These are phyloP conservation scores for Ottelia alismoides DNA, from an alignment of 106 monocot genomes.

Conservation along the genomic window DNA sequence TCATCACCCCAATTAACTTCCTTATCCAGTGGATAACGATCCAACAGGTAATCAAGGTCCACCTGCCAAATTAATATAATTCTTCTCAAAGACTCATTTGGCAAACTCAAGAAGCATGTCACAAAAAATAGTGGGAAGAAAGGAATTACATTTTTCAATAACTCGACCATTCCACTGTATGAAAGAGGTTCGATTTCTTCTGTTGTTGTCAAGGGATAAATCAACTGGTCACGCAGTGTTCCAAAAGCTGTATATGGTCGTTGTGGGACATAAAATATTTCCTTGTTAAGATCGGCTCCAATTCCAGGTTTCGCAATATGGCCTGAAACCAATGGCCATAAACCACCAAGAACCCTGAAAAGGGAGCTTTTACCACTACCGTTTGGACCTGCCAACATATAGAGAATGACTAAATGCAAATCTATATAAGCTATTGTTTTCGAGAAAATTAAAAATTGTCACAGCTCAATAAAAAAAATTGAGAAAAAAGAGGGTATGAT, in stretches of 20 bases:
- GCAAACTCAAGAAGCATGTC: neutral
- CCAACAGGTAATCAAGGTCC: conserved; percentile 91
- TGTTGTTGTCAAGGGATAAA: conserved; percentile 85
- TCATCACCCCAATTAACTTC: conserved; percentile 99
- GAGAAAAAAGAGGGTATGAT: too few relatives aligned
- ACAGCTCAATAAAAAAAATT: too few relatives aligned
- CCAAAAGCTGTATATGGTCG: conserved; percentile 97
- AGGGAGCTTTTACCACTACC: conserved; percentile 99
- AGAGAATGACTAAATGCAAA: conserved; percentile 6
- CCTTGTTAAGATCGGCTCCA: conserved; percentile 98
- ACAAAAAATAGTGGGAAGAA: neutral
- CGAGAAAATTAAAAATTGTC: too few relatives aligned
- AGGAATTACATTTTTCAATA: conserved; percentile 77
- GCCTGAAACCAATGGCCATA: conserved; percentile 94
- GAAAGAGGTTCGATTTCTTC: conserved; percentile 80
- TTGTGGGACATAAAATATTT: conserved; percentile 99
- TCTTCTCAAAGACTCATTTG: neutral
- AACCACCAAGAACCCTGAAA: conserved; percentile 95
- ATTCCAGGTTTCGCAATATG: conserved; percentile 91
- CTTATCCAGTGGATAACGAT: conserved; percentile 82
- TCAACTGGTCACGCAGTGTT: conserved; percentile 96
- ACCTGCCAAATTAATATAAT: conserved; percentile 36
- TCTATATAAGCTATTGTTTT: too few relatives aligned
- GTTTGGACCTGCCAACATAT: conserved; percentile 83
- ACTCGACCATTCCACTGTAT: conserved; percentile 70